Conservation (phyloP, 345 rosid genomes). For the Rhodamnia rubescens region DNA sequence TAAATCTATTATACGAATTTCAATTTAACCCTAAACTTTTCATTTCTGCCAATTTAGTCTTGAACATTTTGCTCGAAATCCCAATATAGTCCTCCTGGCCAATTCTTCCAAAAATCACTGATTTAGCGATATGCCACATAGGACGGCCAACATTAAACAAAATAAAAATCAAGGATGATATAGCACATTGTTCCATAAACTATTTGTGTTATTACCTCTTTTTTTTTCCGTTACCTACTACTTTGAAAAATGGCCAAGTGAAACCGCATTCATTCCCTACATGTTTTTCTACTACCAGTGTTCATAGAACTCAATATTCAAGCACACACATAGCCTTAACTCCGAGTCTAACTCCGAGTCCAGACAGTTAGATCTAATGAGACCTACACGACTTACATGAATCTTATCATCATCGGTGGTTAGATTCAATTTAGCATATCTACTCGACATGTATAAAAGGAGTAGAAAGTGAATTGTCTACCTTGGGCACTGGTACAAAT, state of each 20-base stretch:
- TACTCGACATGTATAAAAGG: background rate
- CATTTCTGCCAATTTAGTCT: background rate
- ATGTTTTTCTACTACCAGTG: background rate
- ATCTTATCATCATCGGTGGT: background rate
- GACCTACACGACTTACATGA: background rate
- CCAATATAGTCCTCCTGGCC: too few species aligned
- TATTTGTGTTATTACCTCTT: background rate
- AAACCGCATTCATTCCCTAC: background rate
- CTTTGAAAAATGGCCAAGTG: background rate
- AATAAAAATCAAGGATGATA: background rate
- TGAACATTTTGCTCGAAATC: accelerated
- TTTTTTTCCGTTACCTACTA: background rate
- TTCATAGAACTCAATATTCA: background rate
- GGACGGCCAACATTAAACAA: accelerated
- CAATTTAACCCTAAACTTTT: background rate
- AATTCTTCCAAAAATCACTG: background rate
- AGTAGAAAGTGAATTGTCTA: background rate
- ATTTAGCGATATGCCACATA: background rate
- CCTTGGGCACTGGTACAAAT: background rate
- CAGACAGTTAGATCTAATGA: background rate
- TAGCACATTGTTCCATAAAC: background rate
- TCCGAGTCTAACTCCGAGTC: too few species aligned
- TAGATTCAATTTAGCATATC: background rate
- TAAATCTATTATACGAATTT: background rate
- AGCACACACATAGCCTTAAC: background rate